Evolutionary conservation across 2,329 filamentous ascomycete species (phyloP), one percentile per base, ranked within the genome.

Genomic region (Talaromyces piceae): DNA sequence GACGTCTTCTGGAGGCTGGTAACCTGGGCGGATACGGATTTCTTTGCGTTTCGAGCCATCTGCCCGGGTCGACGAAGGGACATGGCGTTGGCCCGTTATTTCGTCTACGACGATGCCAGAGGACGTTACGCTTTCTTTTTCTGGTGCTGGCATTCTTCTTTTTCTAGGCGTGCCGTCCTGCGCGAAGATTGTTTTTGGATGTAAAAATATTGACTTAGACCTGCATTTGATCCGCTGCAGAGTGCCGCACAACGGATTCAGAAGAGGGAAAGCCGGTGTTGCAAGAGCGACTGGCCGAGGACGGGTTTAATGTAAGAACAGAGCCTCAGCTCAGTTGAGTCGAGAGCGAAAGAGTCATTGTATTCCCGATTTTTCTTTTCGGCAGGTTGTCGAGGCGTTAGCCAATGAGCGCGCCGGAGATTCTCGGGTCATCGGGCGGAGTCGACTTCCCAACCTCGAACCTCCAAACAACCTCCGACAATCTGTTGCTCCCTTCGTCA

Each of bases 1-100:
- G 57, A 97, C 86, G 70, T 98, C 93, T 72, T 98, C 93, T 0
- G 91, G 89, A 1, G 93, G 94, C 28, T 84, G 84, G 71, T 96
- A 98, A 49, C 93, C 94, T 0, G 93, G 91, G 26, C 89, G 83
- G 55, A 98, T 89, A 64, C 88, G 88, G 66, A 97, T 97, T 63
- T 95, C 91, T 65, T 88, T 94, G 51, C 93, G 83, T n/a, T 88
- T 88, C 47, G 86, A 89, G 52, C 93, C 93, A 66, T 98, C 93
- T 22, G 93, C 74, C 50, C 94, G 86, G 41, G 82, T 75, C 0
- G 91, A 97, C 41, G 91, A 81, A 23, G 93, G 93, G 52, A 98
- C 97, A 61, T 90, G 85, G 41, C 91, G 87, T 65, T 90, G 82
- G 64, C 93, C 94, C 59, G 82, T 87, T 56, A 70, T 67, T 47